Base-by-base conservation (phyloP, 164 flowering plant genomes). In the Magnolia changhungtana region DNA sequence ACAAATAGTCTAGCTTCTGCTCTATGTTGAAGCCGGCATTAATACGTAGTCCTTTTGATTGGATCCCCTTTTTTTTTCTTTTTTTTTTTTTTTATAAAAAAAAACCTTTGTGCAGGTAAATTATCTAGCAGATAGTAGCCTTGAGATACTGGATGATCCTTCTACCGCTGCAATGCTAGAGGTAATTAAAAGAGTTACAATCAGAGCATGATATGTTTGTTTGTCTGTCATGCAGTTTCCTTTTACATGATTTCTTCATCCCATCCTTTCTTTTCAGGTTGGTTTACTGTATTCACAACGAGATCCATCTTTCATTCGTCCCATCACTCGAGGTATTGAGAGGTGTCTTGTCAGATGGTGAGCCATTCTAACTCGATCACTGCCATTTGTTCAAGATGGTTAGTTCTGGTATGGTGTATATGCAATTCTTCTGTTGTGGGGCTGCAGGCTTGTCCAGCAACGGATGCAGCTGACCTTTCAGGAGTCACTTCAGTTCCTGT, bases 261-360 rank as follows among this genome's bases (percentile, higher is more conserved):
- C 45, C 4, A 37, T 37, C 37, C 78, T 51, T 73, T 11, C 29
- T 63, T 77, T 37, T 71, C 80, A 95, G 99, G 98, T 92, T 74
- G 99, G 99, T 69, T 82, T 96, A 82, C 86, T 96, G 21, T 96
- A 96, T 86, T 81, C 86, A 78, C 97, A 91, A 77, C 84, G 99
- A 50, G 97, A 96, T 81, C 99, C 99, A 31, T 86, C 99, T 65
- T 86, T 88, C 74, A 78, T 96, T 77, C 96, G 98, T 71, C 98
- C 99, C 7, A 55, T 90, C 71, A 84, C 91, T 74, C 88, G 84
- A 61, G 97, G 92, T 64, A 88, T 96, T 74, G 85, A 94, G 85
- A 91, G 98, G 84, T 96, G 99, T 76, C 90, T 96, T 80, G 92
- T 90, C 71, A 87, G 99, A 94, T 94, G 98, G 99, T 94, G 77